Evolutionary conservation across 2,329 filamentous ascomycete species (phyloP).

Genomic region (Chaetomium globosum): DNA sequence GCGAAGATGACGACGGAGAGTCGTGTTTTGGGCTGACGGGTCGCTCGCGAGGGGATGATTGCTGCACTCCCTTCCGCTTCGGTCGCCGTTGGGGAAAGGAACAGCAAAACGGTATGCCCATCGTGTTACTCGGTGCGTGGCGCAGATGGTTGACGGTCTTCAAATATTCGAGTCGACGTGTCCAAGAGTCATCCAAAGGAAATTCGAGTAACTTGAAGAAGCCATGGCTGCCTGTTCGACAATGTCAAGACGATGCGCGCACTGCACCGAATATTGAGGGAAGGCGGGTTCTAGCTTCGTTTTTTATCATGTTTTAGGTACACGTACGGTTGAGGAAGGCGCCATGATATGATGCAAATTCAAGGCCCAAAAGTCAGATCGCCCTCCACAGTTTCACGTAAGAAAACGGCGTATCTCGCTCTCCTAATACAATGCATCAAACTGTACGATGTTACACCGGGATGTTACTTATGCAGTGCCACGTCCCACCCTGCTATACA

Average conservation of each 20-base stretch:
- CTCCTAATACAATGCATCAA: too few relatives aligned
- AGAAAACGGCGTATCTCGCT: too few relatives aligned
- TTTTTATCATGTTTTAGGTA: not conserved
- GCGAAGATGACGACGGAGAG: not conserved
- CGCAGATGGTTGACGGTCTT: not conserved
- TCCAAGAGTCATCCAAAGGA: not conserved
- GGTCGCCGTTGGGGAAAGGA: not conserved
- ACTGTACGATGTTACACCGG: too few relatives aligned
- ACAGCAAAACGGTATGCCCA: not conserved
- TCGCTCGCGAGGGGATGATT: not conserved
- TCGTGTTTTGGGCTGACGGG: not conserved
- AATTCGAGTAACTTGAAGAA: not conserved
- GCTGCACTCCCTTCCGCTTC: not conserved
- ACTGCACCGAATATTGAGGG: not conserved
- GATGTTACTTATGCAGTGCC: too few relatives aligned
- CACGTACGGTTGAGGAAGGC: not conserved
- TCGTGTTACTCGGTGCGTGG: not conserved
- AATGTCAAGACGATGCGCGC: too few relatives aligned
- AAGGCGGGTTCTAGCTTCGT: not conserved
- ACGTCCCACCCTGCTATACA: too few relatives aligned
- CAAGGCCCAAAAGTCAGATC: too few relatives aligned
- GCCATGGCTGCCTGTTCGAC: not conserved
- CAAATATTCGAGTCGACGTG: not conserved
- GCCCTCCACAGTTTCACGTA: too few relatives aligned
- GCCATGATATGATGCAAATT: too few relatives aligned